A percentile compares a stretch with the other conserved stretches of the same genome.
Conservation (phyloP, 306 rosid species). For the Quercus suber region DNA sequence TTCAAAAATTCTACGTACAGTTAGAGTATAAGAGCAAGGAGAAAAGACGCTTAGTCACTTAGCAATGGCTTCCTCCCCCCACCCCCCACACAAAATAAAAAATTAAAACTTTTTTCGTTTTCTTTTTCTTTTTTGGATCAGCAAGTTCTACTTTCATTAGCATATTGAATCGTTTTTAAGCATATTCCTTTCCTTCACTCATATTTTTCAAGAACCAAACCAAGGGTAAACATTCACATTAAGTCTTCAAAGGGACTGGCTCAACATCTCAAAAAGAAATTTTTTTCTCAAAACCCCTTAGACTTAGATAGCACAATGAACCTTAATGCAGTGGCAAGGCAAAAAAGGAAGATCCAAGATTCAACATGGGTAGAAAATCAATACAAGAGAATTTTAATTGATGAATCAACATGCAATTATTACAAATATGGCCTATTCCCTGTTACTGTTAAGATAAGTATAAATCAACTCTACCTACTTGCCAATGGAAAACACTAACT, state of each 20-base stretch:
- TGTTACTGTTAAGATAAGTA: not conserved
- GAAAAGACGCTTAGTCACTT: not conserved
- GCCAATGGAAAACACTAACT: not conserved
- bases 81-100: no score
- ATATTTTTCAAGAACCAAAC: not conserved
- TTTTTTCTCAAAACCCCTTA: not conserved
- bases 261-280: not conserved
- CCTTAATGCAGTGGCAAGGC: not conserved
- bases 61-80: no score
- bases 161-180: not conserved
- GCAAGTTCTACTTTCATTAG: not conserved
- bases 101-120: no score
- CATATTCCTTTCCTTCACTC: not conserved
- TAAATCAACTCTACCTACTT: not conserved
- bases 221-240: not conserved
- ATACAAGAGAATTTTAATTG: not conserved
- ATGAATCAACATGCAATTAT: not conserved
- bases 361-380: not conserved
- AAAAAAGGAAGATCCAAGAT: not conserved
- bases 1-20: not conserved
- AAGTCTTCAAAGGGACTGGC: not conserved
- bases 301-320: not conserved
- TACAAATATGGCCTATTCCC: not conserved
- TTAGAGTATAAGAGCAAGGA: not conserved
- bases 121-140: no score